Conservation (phyloP, 768 basidiomycete species). For the Lepiota brunneoincarnata region DNA sequence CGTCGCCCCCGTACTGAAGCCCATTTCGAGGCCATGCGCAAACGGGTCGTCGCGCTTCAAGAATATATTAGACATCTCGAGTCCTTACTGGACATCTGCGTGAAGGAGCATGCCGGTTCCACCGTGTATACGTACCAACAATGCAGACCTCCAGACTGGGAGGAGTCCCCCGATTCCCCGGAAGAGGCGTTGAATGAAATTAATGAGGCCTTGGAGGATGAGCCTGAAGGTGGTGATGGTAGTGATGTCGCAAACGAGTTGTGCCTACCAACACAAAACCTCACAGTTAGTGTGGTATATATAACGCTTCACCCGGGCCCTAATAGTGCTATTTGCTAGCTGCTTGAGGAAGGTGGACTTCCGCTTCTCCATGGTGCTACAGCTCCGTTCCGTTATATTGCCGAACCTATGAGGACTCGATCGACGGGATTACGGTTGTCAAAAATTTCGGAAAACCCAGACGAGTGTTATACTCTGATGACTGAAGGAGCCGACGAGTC, state of each 20-base stretch:
- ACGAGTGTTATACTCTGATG: constrained; percentile 38
- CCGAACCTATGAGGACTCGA: background rate
- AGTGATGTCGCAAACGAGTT: constrained; percentile 30
- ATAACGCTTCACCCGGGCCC: background rate
- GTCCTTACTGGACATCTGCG: constrained; percentile 39
- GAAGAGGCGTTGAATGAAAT: constrained; percentile 19
- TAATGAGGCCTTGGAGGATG: constrained; percentile 16
- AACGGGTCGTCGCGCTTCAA: constrained; percentile 35
- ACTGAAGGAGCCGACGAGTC: constrained; percentile 36
- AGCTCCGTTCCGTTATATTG: constrained; percentile 19
- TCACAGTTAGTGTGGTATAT: constrained; percentile 28
- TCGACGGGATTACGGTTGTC: constrained; percentile 32
- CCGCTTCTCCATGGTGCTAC: constrained; percentile 40
- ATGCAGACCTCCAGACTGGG: constrained; percentile 25
- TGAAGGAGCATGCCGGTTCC: constrained; percentile 32
- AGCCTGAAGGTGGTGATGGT: constrained; percentile 2
- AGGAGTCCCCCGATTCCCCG: constrained; percentile 12
- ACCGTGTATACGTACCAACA: constrained; percentile 27
- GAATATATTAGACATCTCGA: constrained; percentile 40
- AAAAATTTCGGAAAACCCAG: constrained; percentile 32
- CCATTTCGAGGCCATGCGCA: constrained; percentile 43
- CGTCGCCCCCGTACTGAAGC: constrained; percentile 43
- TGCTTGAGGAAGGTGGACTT: constrained; percentile 39
- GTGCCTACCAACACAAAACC: constrained; percentile 35
- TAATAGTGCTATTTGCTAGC: background rate